Evolutionary conservation across 2,329 filamentous ascomycete species (phyloP).

Genomic region (Botrytis porri): DNA sequence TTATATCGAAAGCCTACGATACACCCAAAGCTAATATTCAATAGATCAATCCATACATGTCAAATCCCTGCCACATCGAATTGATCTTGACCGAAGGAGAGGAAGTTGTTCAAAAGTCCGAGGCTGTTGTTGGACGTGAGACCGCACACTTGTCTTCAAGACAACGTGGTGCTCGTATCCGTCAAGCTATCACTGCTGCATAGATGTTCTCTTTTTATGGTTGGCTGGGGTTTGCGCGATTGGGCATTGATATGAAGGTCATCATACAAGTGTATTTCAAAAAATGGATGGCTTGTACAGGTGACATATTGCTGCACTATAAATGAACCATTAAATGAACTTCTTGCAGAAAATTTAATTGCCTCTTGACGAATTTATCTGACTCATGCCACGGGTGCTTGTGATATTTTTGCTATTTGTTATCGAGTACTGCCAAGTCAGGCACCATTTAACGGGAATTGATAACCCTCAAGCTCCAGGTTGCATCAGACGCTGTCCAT

Average conservation of each 20-base stretch:
- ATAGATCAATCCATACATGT: slow-evolving; percentile 99
- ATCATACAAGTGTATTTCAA: slow-evolving; percentile 28
- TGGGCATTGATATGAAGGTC: slow-evolving; percentile 28
- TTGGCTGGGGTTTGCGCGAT: slow-evolving; percentile 32
- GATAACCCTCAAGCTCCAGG: neutral
- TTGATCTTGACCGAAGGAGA: slow-evolving; percentile 97
- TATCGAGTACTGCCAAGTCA: neutral
- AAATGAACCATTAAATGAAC: slow-evolving; percentile 21
- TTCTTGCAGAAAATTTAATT: slow-evolving; percentile 16
- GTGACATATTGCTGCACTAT: slow-evolving; percentile 29
- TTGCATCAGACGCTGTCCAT: too few relatives aligned
- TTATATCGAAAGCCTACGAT: slow-evolving; percentile 5
- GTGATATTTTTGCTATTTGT: neutral
- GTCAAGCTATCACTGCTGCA: slow-evolving; percentile 63
- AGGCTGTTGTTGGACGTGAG: slow-evolving; percentile 63
- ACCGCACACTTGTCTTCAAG: slow-evolving; percentile 70
- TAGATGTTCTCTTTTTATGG: slow-evolving; percentile 44
- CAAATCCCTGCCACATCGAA: slow-evolving; percentile 99
- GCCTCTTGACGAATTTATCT: neutral
- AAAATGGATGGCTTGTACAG: slow-evolving; percentile 35
- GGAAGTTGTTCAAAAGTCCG: slow-evolving; percentile 91
- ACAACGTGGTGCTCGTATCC: slow-evolving; percentile 76
- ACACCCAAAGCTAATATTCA: neutral
- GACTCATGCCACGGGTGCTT: neutral
- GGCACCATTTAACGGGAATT: neutral